A percentile compares a stretch with the other conserved stretches of the same genome.
phyloP scores from a whole-genome alignment of 768 basidiomycete genomes.

The Asterophora parasitica region DNA sequence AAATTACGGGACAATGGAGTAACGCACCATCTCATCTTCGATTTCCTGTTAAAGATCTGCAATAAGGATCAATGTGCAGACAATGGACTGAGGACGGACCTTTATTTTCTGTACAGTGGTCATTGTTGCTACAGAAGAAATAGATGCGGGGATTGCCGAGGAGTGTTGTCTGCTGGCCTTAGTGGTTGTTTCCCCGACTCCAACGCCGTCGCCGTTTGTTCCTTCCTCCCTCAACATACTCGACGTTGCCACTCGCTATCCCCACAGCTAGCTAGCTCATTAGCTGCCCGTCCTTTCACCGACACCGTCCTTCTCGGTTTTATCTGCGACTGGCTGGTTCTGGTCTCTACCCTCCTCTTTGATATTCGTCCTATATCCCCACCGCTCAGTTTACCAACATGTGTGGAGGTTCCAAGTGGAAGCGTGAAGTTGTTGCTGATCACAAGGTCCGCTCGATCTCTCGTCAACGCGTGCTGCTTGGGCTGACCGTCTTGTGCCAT shows the following conservation, averaged over 20 bases:
- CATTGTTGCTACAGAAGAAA: conserved; percentile 46
- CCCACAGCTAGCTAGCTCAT: conserved; percentile 13
- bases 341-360: conserved; percentile 22
- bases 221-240: conserved; percentile 12
- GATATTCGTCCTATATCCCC: conserved; percentile 13
- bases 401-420: conserved; percentile 87
- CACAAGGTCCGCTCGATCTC: conserved; percentile 71
- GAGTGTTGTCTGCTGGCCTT: conserved; percentile 2
- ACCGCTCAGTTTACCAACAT: conserved; percentile 29
- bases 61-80: conserved; percentile 18
- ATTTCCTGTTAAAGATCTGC: conserved; percentile 55
- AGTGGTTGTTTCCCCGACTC: background rate
- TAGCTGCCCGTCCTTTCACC: conserved; percentile 24
- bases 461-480: background rate
- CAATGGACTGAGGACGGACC: conserved; percentile 32
- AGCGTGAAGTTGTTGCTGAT: conserved; percentile 94
- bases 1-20: conserved; percentile 10
- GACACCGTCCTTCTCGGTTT: conserved; percentile 13
- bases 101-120: conserved; percentile 91
- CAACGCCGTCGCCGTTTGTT: conserved; percentile 1
- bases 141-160: conserved; percentile 34
- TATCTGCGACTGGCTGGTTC: conserved; percentile 54
- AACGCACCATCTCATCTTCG: conserved; percentile 92
- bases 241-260: conserved; percentile 9
- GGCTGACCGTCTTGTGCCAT: conserved; percentile 18